A percentile compares a stretch with the other conserved stretches of the same genome.
These are phyloP conservation scores for Chaetomium strumarium DNA, from an alignment of 2,329 filamentous ascomycete genomes.

Conservation along the genomic window DNA sequence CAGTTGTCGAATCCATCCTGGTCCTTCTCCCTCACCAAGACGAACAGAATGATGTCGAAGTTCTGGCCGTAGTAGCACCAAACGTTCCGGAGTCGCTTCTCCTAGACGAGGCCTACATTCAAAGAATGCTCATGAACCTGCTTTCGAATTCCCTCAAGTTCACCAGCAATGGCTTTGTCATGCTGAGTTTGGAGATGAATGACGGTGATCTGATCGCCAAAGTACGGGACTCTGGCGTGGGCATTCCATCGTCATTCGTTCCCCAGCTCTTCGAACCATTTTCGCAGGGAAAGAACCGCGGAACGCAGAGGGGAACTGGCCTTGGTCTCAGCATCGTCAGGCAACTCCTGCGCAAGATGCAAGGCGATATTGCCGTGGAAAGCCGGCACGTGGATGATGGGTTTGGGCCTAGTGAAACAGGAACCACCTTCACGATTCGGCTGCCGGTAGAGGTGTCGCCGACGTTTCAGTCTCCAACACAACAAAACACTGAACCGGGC, in stretches of 20 bases:
- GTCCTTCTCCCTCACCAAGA: constrained; percentile 1
- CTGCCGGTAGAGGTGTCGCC: not conserved
- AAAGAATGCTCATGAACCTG: constrained; percentile 3
- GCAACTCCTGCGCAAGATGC: constrained; percentile 3
- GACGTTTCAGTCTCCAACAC: not conserved
- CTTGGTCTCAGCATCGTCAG: constrained; percentile 4
- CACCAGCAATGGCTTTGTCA: constrained; percentile 5
- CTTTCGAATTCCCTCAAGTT: constrained; percentile 6
- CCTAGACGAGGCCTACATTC: constrained; percentile 6
- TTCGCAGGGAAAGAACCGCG: constrained; percentile 1
- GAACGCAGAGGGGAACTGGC: constrained; percentile 3
- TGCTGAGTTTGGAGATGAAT: constrained; percentile 6
- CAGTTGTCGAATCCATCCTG: constrained; percentile 3
- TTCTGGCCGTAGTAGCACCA: constrained; percentile 3
- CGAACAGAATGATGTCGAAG: constrained; percentile 1
- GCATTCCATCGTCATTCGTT: constrained; percentile 4
- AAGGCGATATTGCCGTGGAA: constrained; percentile 2
- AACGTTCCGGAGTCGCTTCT: constrained; percentile 1
- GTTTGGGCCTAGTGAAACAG: not conserved
- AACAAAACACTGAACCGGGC: not conserved
- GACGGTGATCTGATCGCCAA: constrained; percentile 2
- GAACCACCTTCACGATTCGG: constrained; percentile 2
- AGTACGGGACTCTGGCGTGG: constrained; percentile 1
- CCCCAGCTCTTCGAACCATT: constrained; percentile 4
- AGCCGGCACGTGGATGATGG: constrained; percentile 5